These are phyloP conservation scores for Dactylonectria estremocensis DNA, from an alignment of 2,329 filamentous ascomycete genomes.

Conservation along the genomic window DNA sequence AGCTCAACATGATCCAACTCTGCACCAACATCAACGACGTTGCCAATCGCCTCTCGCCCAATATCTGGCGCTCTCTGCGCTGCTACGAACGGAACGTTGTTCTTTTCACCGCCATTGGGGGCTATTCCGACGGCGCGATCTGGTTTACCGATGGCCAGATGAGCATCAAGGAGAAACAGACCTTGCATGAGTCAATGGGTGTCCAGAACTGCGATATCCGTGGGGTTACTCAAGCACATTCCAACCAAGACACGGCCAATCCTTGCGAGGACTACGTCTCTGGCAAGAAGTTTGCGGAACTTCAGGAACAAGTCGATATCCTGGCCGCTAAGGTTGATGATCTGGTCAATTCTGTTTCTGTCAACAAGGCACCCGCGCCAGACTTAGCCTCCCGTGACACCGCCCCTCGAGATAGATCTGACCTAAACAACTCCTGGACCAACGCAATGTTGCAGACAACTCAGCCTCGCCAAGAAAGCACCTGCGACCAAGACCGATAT, in stretches of 20 bases:
- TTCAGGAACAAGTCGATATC: not conserved
- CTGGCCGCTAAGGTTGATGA: not conserved
- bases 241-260: not conserved
- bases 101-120: not conserved
- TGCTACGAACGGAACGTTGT: not conserved
- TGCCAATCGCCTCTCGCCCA: not conserved
- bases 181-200: not conserved
- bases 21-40: slow-evolving; percentile 17
- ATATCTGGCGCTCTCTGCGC: slow-evolving; percentile 7
- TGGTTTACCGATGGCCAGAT: not conserved
- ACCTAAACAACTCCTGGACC: too few relatives aligned
- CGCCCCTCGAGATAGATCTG: too few relatives aligned
- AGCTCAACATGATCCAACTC: not conserved
- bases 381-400: too few relatives aligned
- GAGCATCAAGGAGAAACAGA: not conserved
- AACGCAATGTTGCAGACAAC: too few relatives aligned
- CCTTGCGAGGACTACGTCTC: not conserved
- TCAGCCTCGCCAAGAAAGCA: too few relatives aligned
- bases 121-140: not conserved
- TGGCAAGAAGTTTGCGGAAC: too few relatives aligned
- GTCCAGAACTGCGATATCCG: not conserved
- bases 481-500: too few relatives aligned
- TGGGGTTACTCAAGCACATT: not conserved
- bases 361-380: not conserved
- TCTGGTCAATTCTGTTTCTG: not conserved